Conservation (phyloP, 257 asterid species). For the Anisodus tanguticus region DNA sequence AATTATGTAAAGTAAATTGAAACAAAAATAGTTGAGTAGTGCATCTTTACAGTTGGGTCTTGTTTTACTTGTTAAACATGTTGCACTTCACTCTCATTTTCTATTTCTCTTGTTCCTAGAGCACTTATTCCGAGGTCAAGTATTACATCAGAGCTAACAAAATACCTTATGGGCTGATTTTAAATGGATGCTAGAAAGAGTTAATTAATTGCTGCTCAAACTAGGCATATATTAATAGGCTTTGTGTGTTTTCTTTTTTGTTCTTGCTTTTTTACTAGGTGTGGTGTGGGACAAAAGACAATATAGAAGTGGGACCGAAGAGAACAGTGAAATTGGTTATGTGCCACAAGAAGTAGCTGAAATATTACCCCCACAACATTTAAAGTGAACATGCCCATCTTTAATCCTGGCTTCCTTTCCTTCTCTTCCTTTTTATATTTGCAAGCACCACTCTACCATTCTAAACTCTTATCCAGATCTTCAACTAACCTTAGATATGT, state of each 20-base stretch:
- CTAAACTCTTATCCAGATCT: too few species aligned
- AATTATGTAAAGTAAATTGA: too few species aligned
- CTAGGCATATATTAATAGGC: neutral
- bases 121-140: too few species aligned
- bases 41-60: too few species aligned
- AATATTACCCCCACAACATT: slow-evolving; percentile 40
- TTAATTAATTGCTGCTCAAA: neutral
- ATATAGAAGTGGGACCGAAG: neutral
- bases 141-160: neutral
- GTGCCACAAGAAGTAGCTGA: slow-evolving; percentile 18
- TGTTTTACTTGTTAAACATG: too few species aligned
- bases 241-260: too few species aligned
- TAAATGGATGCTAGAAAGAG: neutral
- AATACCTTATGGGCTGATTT: neutral
- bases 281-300: too few species aligned
- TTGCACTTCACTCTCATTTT: too few species aligned
- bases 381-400: slow-evolving; percentile 30
- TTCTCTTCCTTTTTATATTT: neutral
- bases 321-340: neutral
- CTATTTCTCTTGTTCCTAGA: too few species aligned
- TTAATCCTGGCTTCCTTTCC: neutral
- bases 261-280: too few species aligned
- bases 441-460: neutral
- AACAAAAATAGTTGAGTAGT: too few species aligned
- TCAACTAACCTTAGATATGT: too few species aligned